Evolutionary conservation across 768 basidiomycete genomes (phyloP).

Genomic region (Kondoa malvinella): DNA sequence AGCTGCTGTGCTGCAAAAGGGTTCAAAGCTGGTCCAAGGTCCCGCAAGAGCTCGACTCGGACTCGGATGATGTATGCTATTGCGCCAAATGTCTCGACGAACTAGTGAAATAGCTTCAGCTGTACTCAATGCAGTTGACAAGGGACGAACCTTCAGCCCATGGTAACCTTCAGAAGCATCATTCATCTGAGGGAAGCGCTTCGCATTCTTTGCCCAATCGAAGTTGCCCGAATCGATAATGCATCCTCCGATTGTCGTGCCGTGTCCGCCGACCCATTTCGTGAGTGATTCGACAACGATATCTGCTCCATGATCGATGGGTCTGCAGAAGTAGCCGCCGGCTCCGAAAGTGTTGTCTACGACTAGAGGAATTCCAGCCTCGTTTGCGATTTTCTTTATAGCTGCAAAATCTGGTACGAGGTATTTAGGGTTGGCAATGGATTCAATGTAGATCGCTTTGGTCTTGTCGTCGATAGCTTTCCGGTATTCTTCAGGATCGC

Average conservation of each 20-base stretch:
- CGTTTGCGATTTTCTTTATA: slow-evolving; percentile 59
- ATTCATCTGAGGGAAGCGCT: slow-evolving; percentile 53
- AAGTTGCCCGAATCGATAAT: slow-evolving; percentile 63
- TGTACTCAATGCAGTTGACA: slow-evolving; percentile 9
- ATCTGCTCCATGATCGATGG: slow-evolving; percentile 59
- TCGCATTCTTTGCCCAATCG: slow-evolving; percentile 43
- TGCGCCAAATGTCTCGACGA: slow-evolving; percentile 49
- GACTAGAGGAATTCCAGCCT: slow-evolving; percentile 53
- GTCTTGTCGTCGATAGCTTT: slow-evolving; percentile 60
- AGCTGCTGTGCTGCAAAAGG: slow-evolving; percentile 60
- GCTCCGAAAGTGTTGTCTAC: slow-evolving; percentile 41
- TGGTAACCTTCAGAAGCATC: slow-evolving; percentile 34
- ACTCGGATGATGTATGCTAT: slow-evolving; percentile 50
- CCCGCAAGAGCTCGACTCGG: slow-evolving; percentile 36
- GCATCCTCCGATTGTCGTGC: slow-evolving; percentile 61
- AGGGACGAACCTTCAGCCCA: neutral
- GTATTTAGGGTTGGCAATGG: slow-evolving; percentile 60
- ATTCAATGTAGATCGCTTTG: slow-evolving; percentile 43
- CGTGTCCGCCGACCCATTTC: slow-evolving; percentile 51
- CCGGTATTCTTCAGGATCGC: slow-evolving; percentile 45
- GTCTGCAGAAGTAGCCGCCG: slow-evolving; percentile 45
- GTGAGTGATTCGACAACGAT: slow-evolving; percentile 65
- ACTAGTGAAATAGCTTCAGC: slow-evolving; percentile 54
- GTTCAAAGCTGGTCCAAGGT: slow-evolving; percentile 38
- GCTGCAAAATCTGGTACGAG: slow-evolving; percentile 48